phyloP scores from a whole-genome alignment of 2,329 filamentous ascomycete genomes.

The Fusarium scirpi region DNA sequence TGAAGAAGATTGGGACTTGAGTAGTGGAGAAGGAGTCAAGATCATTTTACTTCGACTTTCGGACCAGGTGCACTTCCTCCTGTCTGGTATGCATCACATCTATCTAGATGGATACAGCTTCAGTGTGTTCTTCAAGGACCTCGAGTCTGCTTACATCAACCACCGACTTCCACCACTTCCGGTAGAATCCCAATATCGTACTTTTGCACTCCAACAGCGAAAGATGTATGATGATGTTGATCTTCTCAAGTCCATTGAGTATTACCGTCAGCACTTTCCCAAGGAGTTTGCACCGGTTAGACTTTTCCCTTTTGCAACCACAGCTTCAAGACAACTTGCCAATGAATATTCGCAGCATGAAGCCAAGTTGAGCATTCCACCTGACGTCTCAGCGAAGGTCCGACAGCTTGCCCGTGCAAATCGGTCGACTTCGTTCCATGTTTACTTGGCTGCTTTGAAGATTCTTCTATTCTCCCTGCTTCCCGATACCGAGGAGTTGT shows the following conservation, averaged over 20 bases:
- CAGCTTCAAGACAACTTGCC: neutral
- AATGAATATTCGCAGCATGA: neutral
- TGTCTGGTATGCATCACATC: conserved; percentile 15
- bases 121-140: neutral
- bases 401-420: neutral
- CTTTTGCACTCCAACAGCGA: neutral
- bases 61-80: neutral
- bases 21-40: neutral
- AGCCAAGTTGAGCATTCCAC: neutral
- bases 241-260: neutral
- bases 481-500: neutral
- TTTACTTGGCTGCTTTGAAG: neutral
- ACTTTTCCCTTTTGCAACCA: neutral
- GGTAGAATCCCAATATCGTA: neutral
- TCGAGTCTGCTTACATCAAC: neutral
- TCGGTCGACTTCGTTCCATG: neutral
- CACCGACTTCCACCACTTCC: neutral
- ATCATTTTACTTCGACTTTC: neutral
- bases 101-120: conserved; percentile 10
- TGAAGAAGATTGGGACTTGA: neutral
- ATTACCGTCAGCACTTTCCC: neutral
- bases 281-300: neutral
- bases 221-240: neutral
- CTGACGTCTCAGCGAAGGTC: neutral
- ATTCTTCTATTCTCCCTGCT: neutral